Base-by-base conservation (phyloP, 805 yeast species). In the Millerozyma miso region DNA sequence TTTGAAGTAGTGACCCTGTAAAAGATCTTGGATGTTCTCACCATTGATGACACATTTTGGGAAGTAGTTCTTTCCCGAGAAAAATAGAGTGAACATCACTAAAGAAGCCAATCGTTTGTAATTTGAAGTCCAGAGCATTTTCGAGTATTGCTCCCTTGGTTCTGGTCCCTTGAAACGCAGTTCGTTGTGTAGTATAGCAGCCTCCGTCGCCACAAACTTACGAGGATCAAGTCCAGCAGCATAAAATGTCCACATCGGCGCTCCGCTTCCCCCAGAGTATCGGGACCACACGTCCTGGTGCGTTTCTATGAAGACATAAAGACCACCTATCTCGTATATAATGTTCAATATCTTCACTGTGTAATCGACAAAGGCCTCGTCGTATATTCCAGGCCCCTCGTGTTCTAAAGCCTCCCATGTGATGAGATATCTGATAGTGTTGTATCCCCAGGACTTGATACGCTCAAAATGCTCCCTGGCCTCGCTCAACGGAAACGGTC, bases 251-350 rank as follows among this genome's bases (percentile, higher is more conserved):
- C 97, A 90, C 55, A 87, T 54, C 1, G 97, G 97, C 3, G 97
- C 96, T 15, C 97, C 97, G 37, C 88, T 81, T 2, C 97, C 97
- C 4, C 97, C 97, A 8, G 81, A 70, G 57, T 74, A 86, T 38
- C 97, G 75, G 1, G 93, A 83, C 97, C 97, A 90, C 10, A 83
- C 95, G 59, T 90, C 97, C 60, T 90, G 97, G 59, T 90, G 97
- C 0, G 95, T 88, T 56, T 90, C 97, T 50, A 90, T 58, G 51
- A 85, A 81, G 4, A 88, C 87, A 53, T 84, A 85, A 15, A 89
- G 58, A 0, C 90, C 91, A 1, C 93, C 95, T 20, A 80, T 67
- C 15, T 71, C 56, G 37, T 77, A 71, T 12, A 85, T 73, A 5
- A 79, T 74, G 41, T 73, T 68, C 41, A 90, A 62, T 4, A 88